Evolutionary conservation across 441 rosid genomes (phyloP), one percentile per base, ranked within the genome.

Genomic region (Biscutella laevigata): DNA sequence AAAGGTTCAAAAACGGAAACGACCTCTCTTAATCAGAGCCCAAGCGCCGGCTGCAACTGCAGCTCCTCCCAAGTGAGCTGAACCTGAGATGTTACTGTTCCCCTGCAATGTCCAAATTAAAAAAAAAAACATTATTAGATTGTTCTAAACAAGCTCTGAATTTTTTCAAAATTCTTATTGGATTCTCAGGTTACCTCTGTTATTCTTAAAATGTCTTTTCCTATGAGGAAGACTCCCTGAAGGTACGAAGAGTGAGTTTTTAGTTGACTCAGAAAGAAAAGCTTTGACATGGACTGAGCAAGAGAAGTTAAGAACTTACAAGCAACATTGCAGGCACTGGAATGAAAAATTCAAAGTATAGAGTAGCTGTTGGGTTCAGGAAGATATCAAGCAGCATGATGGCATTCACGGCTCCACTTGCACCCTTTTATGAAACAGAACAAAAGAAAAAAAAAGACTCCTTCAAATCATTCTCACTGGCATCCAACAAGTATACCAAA

Each of bases 371-470:
- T 35, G 96, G 95, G 68, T 76, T 50, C 53, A 91, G 69, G 74
- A 88, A 80, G 76, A 88, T 91, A 41, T 79, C 78, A 7, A 91
- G 94, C 64, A 88, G 76, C 84, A 88, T 71, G 59, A 88, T 82
- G 53, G 96, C 96, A 66, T 83, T 83, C 54, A 91, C 95, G 19
- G 96, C 94, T 42, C 89, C 98, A 49, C 94, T 88, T 9, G 96
- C 89, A 0, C 96, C 96, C 89, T 82, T 39, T 66, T 7, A 43
- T 22, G 24, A 32, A 30, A 53, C 15, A 64, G 58, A n/a, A n/a
- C n/a, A n/a, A n/a, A n/a, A n/a, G n/a, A n/a, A n/a, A n/a, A 16
- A 37, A 17, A 57, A 29, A 20, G 19, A 37, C 12, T 12, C 58
- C 34, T 29, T 24, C 19, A 56, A 11, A 26, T 35, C 32, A 15